These are phyloP conservation scores for Vigna unguiculata DNA, from an alignment of 306 rosid genomes.

Conservation along the genomic window DNA sequence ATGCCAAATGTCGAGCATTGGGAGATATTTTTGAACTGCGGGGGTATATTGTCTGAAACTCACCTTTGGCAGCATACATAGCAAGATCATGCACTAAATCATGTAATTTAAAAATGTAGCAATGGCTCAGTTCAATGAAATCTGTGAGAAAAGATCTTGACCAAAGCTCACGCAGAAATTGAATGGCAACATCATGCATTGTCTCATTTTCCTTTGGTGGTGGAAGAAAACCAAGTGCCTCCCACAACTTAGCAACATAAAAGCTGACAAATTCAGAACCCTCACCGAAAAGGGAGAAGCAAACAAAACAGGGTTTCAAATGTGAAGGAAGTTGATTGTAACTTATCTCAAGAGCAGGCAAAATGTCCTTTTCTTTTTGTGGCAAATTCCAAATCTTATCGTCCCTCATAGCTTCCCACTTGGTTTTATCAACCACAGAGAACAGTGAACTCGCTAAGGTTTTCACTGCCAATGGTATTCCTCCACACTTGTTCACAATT, in stretches of 20 bases:
- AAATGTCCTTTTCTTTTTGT: background rate
- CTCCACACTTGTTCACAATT: background rate
- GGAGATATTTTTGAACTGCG: background rate
- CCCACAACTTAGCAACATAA: background rate
- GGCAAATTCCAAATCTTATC: background rate
- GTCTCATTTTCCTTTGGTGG: background rate
- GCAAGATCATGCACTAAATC: constrained; percentile 1
- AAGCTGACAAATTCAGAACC: background rate
- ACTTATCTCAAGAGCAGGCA: background rate
- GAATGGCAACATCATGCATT: background rate
- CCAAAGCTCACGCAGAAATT: background rate
- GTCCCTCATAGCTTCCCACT: background rate
- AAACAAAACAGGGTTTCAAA: background rate
- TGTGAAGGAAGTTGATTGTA: background rate
- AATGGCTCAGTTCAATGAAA: background rate
- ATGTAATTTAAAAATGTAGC: background rate
- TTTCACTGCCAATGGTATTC: background rate
- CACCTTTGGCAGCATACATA: background rate
- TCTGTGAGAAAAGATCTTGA: constrained; percentile 6
- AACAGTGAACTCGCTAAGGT: background rate
- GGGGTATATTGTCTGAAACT: background rate
- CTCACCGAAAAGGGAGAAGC: background rate
- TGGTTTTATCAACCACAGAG: background rate
- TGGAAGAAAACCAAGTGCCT: constrained; percentile 16
- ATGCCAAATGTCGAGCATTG: background rate